phyloP scores from a whole-genome alignment of 2,329 filamentous ascomycete genomes.

The Cercospora zeae-maydis region DNA sequence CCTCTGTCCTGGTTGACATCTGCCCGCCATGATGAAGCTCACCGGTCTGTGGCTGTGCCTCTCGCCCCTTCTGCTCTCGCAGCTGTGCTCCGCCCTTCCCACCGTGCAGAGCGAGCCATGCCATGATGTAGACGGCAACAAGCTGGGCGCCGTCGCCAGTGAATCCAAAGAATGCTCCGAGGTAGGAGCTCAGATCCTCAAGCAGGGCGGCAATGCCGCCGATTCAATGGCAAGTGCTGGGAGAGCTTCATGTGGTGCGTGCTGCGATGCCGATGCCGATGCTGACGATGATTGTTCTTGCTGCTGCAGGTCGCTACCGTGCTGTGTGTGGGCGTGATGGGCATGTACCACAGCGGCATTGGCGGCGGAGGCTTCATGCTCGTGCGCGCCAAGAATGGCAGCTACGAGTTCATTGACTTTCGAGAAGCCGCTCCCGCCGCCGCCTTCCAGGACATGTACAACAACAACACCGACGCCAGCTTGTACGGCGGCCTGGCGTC shows the following conservation, averaged over 20 bases:
- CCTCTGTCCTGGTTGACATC: neutral
- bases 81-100: constrained; percentile 15
- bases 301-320: constrained; percentile 37
- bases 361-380: constrained; percentile 77
- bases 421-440: constrained; percentile 81
- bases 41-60: constrained; percentile 13
- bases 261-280: neutral
- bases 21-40: constrained; percentile 18
- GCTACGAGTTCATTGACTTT: constrained; percentile 85
- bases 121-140: constrained; percentile 26
- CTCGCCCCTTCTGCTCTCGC: constrained; percentile 22
- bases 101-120: constrained; percentile 16
- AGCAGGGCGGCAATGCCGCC: constrained; percentile 51
- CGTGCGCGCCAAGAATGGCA: constrained; percentile 55
- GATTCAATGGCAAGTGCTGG: constrained; percentile 42
- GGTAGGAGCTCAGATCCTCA: constrained; percentile 47
- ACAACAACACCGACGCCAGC: constrained; percentile 63
- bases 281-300: neutral
- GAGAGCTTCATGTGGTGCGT: no score
- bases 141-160: constrained; percentile 47
- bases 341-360: constrained; percentile 60
- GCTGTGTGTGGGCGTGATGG: constrained; percentile 48
- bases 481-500: constrained; percentile 49
- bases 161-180: constrained; percentile 32
- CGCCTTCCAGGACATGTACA: constrained; percentile 80